These are phyloP conservation scores for Wickerhamiella occidentalis DNA, from an alignment of 805 yeast species.

Conservation along the genomic window DNA sequence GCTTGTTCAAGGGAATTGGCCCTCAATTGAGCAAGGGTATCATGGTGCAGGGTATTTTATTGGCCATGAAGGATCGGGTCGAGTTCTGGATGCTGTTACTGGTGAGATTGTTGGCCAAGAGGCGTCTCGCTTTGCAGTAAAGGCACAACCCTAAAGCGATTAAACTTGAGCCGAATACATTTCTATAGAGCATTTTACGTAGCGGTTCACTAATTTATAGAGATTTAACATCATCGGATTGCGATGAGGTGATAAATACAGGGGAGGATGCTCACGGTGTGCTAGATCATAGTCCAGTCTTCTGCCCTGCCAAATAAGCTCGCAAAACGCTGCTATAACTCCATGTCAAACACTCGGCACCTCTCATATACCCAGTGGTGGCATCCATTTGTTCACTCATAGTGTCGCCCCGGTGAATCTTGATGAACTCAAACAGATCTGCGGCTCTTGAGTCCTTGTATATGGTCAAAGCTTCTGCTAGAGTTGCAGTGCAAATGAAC, in stretches of 20 bases:
- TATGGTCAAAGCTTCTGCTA: conserved; percentile 23
- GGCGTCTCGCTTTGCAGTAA: background rate
- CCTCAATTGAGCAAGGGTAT: conserved; percentile 77
- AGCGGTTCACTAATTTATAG: background rate
- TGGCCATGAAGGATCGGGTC: conserved; percentile 66
- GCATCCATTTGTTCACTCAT: conserved; percentile 85
- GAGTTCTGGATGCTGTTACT: conserved; percentile 26
- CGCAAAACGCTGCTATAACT: conserved; percentile 69
- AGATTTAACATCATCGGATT: background rate
- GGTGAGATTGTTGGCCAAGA: conserved; percentile 15
- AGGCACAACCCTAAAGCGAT: background rate
- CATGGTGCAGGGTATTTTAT: conserved; percentile 69
- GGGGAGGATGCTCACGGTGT: too few relatives aligned
- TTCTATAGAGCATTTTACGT: background rate
- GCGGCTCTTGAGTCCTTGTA: conserved; percentile 8
- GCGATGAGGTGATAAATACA: too few relatives aligned
- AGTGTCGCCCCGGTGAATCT: conserved; percentile 41
- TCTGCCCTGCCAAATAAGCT: background rate
- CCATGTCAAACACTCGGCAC: conserved; percentile 85
- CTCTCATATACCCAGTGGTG: conserved; percentile 72
- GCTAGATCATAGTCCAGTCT: too few relatives aligned
- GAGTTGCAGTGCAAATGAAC: conserved; percentile 46
- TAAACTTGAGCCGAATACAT: background rate
- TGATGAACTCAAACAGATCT: conserved; percentile 27
- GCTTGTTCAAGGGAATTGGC: conserved; percentile 67